Evolutionary conservation across 2,329 filamentous ascomycete species (phyloP), one percentile per base, ranked within the genome.

Genomic region (Hypoxylon sp.): DNA sequence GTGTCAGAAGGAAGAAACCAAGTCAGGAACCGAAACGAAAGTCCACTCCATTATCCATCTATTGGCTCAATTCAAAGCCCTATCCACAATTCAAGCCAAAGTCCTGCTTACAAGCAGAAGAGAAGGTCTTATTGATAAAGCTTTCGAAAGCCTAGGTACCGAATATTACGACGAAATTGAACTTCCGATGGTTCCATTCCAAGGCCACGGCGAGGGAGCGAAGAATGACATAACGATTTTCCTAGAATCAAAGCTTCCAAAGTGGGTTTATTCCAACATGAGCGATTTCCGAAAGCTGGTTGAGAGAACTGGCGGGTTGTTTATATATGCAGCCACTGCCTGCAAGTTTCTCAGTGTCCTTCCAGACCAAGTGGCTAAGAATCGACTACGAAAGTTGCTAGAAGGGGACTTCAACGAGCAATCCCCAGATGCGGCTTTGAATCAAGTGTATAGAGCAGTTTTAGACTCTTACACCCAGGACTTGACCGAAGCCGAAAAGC

Each of bases 61-160:
- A 7, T 29, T 48, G 16, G 35, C 60, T 0, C 64, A 73, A 20
- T 54, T 69, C 7, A 32, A 36, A 25, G 5, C 41, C 4, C 63
- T 75, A 7, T 62, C 73, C 26, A 19, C 55, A 4, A 56, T 70
- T 9, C 37, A 50, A 26, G 12, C 35, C 12, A 12, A 36, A 31
- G 26, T 50, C 3, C 38, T 51, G 66, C 1, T 50, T 59, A 19
- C 50, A 54, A 38, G 40, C 51, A 17, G 55, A 57, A 23, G 46
- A 3, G 29, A 46, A 11, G 25, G 3, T n/a, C 36, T 35, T 6
- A 51, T 44, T 19, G 7, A 23, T 26, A n/a, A 5, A 11, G 25
- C 37, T 11, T 50, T 50, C 16, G 21, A 42, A 9, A 38, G 9
- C 5, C 3, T 16, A 9, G 7, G 17, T 7, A 5, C 29, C 16